Evolutionary conservation across 352 stramenopile genomes (phyloP), one percentile per base, ranked within the genome.

Genomic region (Pythium scleroteichum): DNA sequence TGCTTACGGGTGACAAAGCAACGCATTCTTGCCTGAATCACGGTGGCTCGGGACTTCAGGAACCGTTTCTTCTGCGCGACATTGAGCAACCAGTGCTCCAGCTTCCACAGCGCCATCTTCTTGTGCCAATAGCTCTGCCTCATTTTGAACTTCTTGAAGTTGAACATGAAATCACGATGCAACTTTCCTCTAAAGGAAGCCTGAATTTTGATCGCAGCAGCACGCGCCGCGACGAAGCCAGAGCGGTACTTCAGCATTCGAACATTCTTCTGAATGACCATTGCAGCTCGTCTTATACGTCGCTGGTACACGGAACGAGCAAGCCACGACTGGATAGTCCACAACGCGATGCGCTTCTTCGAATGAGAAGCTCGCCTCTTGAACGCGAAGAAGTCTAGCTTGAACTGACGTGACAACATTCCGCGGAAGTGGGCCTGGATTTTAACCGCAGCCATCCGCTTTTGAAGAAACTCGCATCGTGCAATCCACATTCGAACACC

Each of bases 91-190:
- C 41, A 66, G n/a, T 52, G 17, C 19, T 66, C 22, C 6, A 66
- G 10, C 39, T 66, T 66, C 59, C 60, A 67, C 35, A 47, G 7
- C 9, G 60, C 60, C 52, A 67, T 62, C 46, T 67, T 67, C 45
- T 19, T 42, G 2, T 23, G 35, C 35, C 53, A 58, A 10, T 52
- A 52, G 13, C n/a, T 17, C 27, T 53, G 53, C 3, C 58, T 64
- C 19, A 22, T 35, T 50, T 70, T 62, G 51, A 62, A 66, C 13
- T 53, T 49, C 38, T 74, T 82, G 24, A 78, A 92, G 58, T 76
- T 68, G 39, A 88, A 75, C 9, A 68, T 61, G 40, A 45, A 54
- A 26, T 52, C 52, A 17, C 79, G 69, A 16, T 68, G 71, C 27
- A 63, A 50, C 51, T 66, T 74, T 14, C 82, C 79, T 42, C 78